Evolutionary conservation across 306 rosid species (phyloP).

Genomic region (Pachyrhizus erosus): DNA sequence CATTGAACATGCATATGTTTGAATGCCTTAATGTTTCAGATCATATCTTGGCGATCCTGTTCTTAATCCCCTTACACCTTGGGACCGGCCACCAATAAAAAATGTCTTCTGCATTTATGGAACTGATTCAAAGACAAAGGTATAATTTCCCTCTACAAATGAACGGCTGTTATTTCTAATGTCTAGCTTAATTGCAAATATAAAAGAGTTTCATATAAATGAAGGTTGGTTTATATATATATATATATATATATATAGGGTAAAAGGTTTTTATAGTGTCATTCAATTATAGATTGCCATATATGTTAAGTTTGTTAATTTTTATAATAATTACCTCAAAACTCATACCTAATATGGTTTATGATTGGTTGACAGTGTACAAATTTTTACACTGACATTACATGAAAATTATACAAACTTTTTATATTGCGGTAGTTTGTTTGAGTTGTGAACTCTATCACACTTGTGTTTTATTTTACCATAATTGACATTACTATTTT

Average conservation of each 20-base stretch:
- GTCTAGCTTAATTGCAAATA: constrained; percentile 27
- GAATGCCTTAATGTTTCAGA: constrained; percentile 63
- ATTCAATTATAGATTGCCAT: not conserved
- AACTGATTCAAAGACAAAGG: constrained; percentile 86
- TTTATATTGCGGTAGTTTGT: constrained; percentile 18
- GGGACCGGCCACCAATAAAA: constrained; percentile 97
- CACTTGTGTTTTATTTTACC: constrained; percentile 27
- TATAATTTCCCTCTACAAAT: constrained; percentile 45
- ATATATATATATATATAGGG: not conserved
- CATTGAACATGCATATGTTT: constrained; percentile 27
- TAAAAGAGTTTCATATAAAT: constrained; percentile 28
- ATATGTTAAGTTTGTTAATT: not conserved
- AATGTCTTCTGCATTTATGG: constrained; percentile 95
- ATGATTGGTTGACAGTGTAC: not conserved
- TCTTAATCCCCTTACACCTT: constrained; percentile 93
- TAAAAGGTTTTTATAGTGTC: not conserved
- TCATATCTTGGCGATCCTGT: constrained; percentile 82
- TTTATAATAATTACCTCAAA: not conserved
- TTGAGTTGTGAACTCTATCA: constrained; percentile 33
- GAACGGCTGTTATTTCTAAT: constrained; percentile 33
- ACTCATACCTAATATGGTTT: not conserved
- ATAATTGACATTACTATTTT: constrained; percentile 28
- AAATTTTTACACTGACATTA: not conserved
- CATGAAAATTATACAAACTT: not conserved
- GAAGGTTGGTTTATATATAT: not conserved